Percentiles rank a stretch among this genome's conserved stretches.
These are phyloP conservation scores for Dalbergia oliveri DNA, from an alignment of 306 rosid genomes.

Conservation along the genomic window DNA sequence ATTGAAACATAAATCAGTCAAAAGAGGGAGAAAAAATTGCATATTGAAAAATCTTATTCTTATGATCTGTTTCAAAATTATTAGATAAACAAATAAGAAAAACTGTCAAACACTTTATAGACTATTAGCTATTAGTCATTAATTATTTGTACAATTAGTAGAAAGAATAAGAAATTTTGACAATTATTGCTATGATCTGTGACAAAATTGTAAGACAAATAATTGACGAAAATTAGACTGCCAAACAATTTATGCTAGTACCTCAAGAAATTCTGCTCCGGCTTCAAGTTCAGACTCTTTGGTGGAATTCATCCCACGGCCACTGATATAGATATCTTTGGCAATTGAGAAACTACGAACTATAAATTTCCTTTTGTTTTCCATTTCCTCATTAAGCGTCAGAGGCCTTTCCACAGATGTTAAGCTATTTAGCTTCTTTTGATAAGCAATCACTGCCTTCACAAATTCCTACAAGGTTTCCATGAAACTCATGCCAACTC, in stretches of 20 bases:
- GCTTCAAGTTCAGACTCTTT: conserved; percentile 83
- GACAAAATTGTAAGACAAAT: no score
- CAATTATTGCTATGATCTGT: no score
- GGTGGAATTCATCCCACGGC: conserved; percentile 46
- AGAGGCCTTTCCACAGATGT: conserved; percentile 53
- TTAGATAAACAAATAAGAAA: no score
- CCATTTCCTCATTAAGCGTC: conserved; percentile 74
- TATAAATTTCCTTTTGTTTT: conserved; percentile 65
- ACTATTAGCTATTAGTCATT: no score
- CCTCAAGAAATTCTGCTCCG: conserved; percentile 60
- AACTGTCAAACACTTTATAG: no score
- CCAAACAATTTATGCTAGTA: background rate
- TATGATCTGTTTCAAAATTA: background rate
- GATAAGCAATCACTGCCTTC: conserved; percentile 81
- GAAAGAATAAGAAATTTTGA: no score
- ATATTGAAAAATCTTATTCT: background rate
- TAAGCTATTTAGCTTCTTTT: conserved; percentile 66
- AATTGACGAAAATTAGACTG: no score
- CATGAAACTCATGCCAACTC: background rate
- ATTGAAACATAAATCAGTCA: background rate
- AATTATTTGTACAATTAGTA: no score
- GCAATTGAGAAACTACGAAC: conserved; percentile 85
- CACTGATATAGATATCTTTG: conserved; percentile 64
- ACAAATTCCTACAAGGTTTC: conserved; percentile 76
- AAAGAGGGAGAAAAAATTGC: background rate